Evolutionary conservation across 495 filamentous ascomycete genomes (phyloP), one percentile per base, ranked within the genome.

Genomic region (Copromyces sp.): DNA sequence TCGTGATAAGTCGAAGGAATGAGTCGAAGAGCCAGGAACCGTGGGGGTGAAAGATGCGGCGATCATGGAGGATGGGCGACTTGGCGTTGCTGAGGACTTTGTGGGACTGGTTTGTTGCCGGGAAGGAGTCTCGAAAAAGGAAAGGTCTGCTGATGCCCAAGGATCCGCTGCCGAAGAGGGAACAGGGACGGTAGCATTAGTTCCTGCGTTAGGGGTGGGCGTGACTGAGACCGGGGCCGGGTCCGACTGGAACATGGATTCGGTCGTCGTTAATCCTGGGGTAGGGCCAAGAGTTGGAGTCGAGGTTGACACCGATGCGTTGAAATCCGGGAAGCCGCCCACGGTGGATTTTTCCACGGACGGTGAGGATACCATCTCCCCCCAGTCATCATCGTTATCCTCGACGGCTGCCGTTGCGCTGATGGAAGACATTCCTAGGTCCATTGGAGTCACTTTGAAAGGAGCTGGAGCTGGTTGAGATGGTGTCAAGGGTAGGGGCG

Each of bases 341-440:
- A 47, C 17, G 45, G 73, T 71, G 0, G 77, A 70, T 38, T 78
- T 70, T 8, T 76, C 68, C 5, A 74, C 73, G 6, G 72, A 72
- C 38, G 86, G 85, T 2, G 86, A 87, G 9, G 83, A 81, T 1
- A 88, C 80, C 85, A 88, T 86, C 71, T 88, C 86, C 16, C 86
- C 86, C 86, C 86, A 88, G 32, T 86, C 85, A 72, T 86, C 84
- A 7, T 83, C 85, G 16, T 86, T 82, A n/a, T 82, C 80, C 17
- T 82, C 82, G 0, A 70, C 73, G 7, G 35, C 14, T 4, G 35
- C 17, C 20, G 20, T 47, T 44, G 45, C 39, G 24, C 53, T 44
- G 11, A 69, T 70, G n/a, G 53, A 41, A 24, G 32, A 71, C n/a
- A 44, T 35, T 17, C 42, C 53, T 3, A 68, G 70, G 32, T 59